phyloP scores from a whole-genome alignment of 163 green algal genomes.

The Scenedesmus sp. region DNA sequence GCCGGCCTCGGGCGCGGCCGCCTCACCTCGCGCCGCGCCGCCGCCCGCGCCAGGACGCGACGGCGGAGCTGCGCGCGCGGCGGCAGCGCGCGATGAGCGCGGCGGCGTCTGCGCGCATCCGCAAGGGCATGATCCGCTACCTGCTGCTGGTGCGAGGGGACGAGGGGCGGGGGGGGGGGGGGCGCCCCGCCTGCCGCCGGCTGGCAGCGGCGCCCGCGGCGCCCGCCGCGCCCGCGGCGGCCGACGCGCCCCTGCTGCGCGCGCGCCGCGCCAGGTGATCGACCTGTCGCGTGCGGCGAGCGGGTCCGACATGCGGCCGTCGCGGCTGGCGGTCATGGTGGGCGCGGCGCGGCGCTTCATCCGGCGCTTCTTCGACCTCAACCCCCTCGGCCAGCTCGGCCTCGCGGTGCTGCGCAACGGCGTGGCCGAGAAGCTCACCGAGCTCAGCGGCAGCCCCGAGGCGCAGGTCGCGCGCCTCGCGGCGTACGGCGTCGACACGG shows the following conservation, averaged over 20 bases:
- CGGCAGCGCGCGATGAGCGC: constrained; percentile 66
- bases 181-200: neutral
- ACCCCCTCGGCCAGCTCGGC: constrained; percentile 91
- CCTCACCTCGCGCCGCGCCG: no score
- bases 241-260: no score
- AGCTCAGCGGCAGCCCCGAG: constrained; percentile 87
- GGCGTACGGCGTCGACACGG: constrained; percentile 43
- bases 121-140: constrained; percentile 91
- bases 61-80: constrained; percentile 72
- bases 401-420: constrained; percentile 89
- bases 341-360: constrained; percentile 75
- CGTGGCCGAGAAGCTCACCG: constrained; percentile 80
- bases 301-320: constrained; percentile 81
- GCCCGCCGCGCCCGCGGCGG: no score
- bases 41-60: constrained; percentile 74
- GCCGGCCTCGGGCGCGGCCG: no score
- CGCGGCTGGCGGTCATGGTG: constrained; percentile 71
- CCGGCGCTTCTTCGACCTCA: constrained; percentile 95
- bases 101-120: constrained; percentile 68
- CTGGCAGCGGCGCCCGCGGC: neutral
- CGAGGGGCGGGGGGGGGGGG: neutral
- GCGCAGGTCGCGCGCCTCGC: constrained; percentile 80
- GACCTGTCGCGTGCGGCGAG: constrained; percentile 82
- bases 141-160: constrained; percentile 61
- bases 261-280: constrained; percentile 78